Evolutionary conservation across 441 rosid species (phyloP), one percentile per base, ranked within the genome.

Genomic region (Capsella rubella): DNA sequence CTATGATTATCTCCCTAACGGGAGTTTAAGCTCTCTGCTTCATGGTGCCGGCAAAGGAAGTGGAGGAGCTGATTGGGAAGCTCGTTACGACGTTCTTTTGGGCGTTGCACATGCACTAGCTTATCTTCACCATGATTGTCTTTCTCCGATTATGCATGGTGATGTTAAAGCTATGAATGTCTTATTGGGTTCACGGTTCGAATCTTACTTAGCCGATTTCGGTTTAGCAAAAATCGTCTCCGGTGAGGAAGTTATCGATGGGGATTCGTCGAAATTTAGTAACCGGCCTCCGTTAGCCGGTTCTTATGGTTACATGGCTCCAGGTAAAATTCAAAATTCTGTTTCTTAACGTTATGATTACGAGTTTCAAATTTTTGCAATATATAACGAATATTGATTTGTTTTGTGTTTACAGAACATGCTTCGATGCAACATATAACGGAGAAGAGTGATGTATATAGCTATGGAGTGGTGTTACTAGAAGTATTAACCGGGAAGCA

Each of bases 261-360:
- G 74, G 54, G 86, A 81, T 54, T 73, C 76, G 12, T 73, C 83
- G 5, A 87, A 83, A 82, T 83, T 80, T 15, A 82, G 76, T 76
- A 87, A 72, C 67, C 88, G 87, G 72, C 92, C 93, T 71, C 89
- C 83, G 6, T 82, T 95, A 9, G 96, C 93, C 18, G 99, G 99
- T 52, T 95, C 99, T 53, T 95, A 95, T 43, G 98, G 99, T 52
- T 95, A 95, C 80, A 95, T 95, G 96, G 98, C 96, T 78, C 97
- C 98, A 78, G 97, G 98, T 89, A 81, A 16, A 69, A 39, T 55
- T 73, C 16, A 16, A 31, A 14, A 58, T 5, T 53, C 13, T 25
- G 0, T 9, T 65, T 50, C 9, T 50, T 13, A 6, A 46, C 14
- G 74, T 61, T 32, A 21, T 21, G 18, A 28, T 62, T 65, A 3